Base-by-base conservation (phyloP, 2,329 filamentous ascomycete genomes). In the Aspergillus sp. region DNA sequence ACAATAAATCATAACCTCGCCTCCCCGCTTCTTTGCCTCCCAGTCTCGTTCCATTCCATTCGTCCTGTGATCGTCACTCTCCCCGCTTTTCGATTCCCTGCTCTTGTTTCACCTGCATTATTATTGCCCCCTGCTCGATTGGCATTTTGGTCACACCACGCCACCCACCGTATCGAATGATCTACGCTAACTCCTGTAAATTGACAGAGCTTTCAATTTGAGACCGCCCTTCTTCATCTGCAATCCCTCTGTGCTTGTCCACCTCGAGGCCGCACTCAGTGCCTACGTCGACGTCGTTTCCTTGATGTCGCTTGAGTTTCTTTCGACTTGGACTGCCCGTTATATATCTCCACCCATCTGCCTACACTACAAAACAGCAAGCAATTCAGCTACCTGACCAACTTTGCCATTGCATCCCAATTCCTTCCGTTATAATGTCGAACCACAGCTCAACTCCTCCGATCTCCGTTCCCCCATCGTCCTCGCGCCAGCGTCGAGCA, bases 401-500 rank as follows among this genome's bases (percentile, higher is more conserved):
- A 37, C n/a, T 41, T 37, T 44, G 44, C 19, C 15, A 17, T 14
- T 31, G n/a, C 17, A 8, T 52, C 21, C 19, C 40, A 19, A 27
- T 23, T 37, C 27, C 48, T 35, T 27, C 52, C 47, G 17, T 21
- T 43, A 73, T 52, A 58, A 82, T 81, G 79, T 75, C 78, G 43
- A 71, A 74, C 68, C 72, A 75, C 65, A 74, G 71, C 52, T 68
- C 70, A 6, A 73, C 72, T 50, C 71, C 74, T 48, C 72, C 71
- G 45, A 75, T 79, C 47, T 71, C 74, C 50, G 70, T 77, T 27
- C 67, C 69, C 40, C 64, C 74, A 21, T 62, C 68, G 11, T 65
- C 68, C 27, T 62, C 70, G 48, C 74, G 75, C 55, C 72, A 68
- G 37, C 79, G 80, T 58, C 79, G 80, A 54, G 72, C 77, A 46